Evolutionary conservation across 1,284 basidiomycete species (phyloP).

Genomic region (Blastosporella zonata): DNA sequence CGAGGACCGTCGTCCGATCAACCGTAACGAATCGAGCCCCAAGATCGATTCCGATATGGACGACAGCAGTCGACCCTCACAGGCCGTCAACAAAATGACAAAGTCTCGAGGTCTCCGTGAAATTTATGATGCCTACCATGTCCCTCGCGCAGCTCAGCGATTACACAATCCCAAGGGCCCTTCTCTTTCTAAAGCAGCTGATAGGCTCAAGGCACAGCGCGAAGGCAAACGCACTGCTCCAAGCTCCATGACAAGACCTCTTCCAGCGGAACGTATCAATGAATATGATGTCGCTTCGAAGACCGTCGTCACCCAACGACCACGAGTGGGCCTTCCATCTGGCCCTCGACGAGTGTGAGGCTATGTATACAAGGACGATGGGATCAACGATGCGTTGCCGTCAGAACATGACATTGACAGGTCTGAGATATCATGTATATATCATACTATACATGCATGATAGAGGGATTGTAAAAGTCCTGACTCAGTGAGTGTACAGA

Average conservation of each 20-base stretch:
- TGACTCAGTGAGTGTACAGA: too few relatives aligned
- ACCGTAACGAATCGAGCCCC: conserved; percentile 7
- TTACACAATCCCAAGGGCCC: conserved; percentile 17
- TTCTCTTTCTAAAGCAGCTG: conserved; percentile 38
- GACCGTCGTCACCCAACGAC: conserved; percentile 13
- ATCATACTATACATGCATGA: too few relatives aligned
- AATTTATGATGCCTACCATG: conserved; percentile 31
- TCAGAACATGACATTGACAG: too few relatives aligned
- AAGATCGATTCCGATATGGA: conserved; percentile 4
- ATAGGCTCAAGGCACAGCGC: conserved; percentile 51
- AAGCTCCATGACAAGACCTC: conserved; percentile 5
- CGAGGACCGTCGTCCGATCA: conserved; percentile 39
- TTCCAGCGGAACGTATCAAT: conserved; percentile 2
- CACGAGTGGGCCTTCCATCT: conserved; percentile 28
- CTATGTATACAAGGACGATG: conserved; percentile 3
- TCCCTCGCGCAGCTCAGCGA: conserved; percentile 10
- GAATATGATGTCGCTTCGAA: conserved; percentile 23
- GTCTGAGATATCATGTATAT: too few relatives aligned
- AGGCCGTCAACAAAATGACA: conserved; percentile 9
- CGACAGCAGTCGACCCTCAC: conserved; percentile 8
- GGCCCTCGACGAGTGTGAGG: conserved; percentile 24
- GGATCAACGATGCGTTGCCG: conserved; percentile 17
- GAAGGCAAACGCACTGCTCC: conserved; percentile 45
- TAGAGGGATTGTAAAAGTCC: too few relatives aligned
- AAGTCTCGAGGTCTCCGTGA: conserved; percentile 32